Evolutionary conservation across 257 asterid genomes (phyloP).

Genomic region (Solanum dulcamara): DNA sequence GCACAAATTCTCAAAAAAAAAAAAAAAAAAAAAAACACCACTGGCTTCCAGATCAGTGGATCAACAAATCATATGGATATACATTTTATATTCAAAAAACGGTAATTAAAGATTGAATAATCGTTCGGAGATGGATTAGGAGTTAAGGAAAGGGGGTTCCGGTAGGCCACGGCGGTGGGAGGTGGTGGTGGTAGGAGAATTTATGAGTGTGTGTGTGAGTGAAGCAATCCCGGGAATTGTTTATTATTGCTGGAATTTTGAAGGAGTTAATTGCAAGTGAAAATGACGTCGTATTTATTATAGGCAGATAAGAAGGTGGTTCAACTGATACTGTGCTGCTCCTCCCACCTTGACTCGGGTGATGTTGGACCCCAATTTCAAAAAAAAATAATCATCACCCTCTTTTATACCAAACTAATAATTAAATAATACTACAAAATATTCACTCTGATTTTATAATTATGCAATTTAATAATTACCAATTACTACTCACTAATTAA

Average conservation of each 20-base stretch:
- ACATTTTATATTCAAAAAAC: neutral
- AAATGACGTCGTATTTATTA: conserved; percentile 35
- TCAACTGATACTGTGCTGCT: neutral
- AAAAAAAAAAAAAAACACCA: neutral
- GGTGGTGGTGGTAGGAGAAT: neutral
- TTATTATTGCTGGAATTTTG: neutral
- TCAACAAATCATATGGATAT: neutral
- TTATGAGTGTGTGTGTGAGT: conserved; percentile 14
- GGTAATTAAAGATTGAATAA: neutral
- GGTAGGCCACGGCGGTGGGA: neutral
- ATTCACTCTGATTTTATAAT: neutral
- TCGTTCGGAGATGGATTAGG: conserved; percentile 21
- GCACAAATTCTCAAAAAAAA: neutral
- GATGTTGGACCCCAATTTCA: neutral
- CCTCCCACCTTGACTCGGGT: neutral
- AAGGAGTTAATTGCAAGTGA: conserved; percentile 18
- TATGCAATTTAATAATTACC: neutral
- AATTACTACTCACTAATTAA: too few species aligned
- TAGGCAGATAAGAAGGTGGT: neutral
- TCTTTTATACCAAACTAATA: neutral
- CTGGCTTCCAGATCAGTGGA: neutral
- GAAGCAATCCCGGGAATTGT: conserved; percentile 47
- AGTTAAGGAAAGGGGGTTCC: conserved; percentile 17
- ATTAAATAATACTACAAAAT: neutral
- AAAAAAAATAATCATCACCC: neutral